Evolutionary conservation across 2,329 filamentous ascomycete species (phyloP).

Genomic region (Colletotrichum caudatum): DNA sequence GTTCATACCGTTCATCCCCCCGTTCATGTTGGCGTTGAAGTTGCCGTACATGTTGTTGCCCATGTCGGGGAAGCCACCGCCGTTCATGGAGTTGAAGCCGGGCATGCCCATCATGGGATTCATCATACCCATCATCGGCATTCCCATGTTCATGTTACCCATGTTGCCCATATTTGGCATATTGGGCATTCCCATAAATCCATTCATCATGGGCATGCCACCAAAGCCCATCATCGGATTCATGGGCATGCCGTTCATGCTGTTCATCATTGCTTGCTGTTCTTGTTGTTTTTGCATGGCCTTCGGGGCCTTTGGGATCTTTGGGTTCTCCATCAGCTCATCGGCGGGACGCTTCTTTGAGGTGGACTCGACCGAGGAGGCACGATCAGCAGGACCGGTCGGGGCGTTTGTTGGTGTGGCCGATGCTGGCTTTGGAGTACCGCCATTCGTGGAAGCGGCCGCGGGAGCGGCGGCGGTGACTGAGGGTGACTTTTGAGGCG

Average conservation of each 20-base stretch:
- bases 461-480: slow-evolving; percentile 38
- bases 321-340: slow-evolving; percentile 73
- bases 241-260: slow-evolving; percentile 53
- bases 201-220: slow-evolving; percentile 43
- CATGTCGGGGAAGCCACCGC: slow-evolving; percentile 48
- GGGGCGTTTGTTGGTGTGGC: slow-evolving; percentile 46
- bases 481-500: slow-evolving; percentile 49
- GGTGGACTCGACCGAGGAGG: slow-evolving; percentile 48
- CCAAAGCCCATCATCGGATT: slow-evolving; percentile 48
- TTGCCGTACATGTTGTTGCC: slow-evolving; percentile 49
- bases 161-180: slow-evolving; percentile 45
- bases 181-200: slow-evolving; percentile 47
- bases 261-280: slow-evolving; percentile 63
- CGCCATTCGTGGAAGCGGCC: slow-evolving; percentile 47
- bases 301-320: slow-evolving; percentile 74
- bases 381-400: slow-evolving; percentile 43
- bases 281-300: slow-evolving; percentile 70
- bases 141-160: slow-evolving; percentile 51
- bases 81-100: slow-evolving; percentile 44
- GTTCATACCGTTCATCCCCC: slow-evolving; percentile 48
- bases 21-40: slow-evolving; percentile 50
- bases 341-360: slow-evolving; percentile 88
- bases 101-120: slow-evolving; percentile 45
- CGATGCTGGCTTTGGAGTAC: slow-evolving; percentile 47
- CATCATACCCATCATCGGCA: slow-evolving; percentile 47